These are phyloP conservation scores for Hortaea werneckii DNA, from an alignment of 2,329 filamentous ascomycete genomes.

Conservation along the genomic window DNA sequence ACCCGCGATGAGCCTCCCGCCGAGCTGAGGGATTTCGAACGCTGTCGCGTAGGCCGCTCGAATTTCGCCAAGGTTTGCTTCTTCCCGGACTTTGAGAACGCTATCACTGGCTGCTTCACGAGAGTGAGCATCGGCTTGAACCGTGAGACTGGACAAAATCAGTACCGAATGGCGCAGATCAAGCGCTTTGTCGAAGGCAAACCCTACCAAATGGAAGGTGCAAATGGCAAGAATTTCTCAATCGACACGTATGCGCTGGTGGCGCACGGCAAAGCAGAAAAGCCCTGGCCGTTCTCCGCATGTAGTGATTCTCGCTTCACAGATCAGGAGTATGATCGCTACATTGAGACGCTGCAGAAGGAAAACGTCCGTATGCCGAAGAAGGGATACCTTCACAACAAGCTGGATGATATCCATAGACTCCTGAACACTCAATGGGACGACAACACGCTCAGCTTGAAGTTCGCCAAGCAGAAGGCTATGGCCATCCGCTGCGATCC, in stretches of 20 bases:
- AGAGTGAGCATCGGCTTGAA: slow-evolving; percentile 76
- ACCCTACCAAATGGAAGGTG: slow-evolving; percentile 67
- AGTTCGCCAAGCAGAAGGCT: slow-evolving; percentile 60
- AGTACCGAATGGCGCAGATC: slow-evolving; percentile 82
- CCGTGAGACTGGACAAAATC: slow-evolving; percentile 54
- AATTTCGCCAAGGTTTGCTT: slow-evolving; percentile 89
- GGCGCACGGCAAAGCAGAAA: slow-evolving; percentile 71
- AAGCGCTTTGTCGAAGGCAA: slow-evolving; percentile 71
- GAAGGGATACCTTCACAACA: slow-evolving; percentile 56
- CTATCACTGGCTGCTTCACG: slow-evolving; percentile 73
- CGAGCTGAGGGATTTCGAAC: slow-evolving; percentile 71
- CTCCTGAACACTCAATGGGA: slow-evolving; percentile 75
- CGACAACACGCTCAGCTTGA: slow-evolving; percentile 68
- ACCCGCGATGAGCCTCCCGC: slow-evolving; percentile 57
- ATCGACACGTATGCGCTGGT: slow-evolving; percentile 78
- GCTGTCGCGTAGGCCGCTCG: slow-evolving; percentile 70
- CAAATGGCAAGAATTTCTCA: slow-evolving; percentile 64
- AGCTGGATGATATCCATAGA: slow-evolving; percentile 70
- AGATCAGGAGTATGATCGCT: slow-evolving; percentile 70
- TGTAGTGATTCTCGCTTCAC: slow-evolving; percentile 79
- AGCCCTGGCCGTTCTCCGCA: slow-evolving; percentile 80
- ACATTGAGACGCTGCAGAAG: slow-evolving; percentile 61
- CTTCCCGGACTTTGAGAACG: slow-evolving; percentile 76
- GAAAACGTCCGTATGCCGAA: slow-evolving; percentile 66
- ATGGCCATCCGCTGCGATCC: slow-evolving; percentile 46